Base-by-base conservation (phyloP, 2,329 filamentous ascomycete species). In the Cladosporium sp. region DNA sequence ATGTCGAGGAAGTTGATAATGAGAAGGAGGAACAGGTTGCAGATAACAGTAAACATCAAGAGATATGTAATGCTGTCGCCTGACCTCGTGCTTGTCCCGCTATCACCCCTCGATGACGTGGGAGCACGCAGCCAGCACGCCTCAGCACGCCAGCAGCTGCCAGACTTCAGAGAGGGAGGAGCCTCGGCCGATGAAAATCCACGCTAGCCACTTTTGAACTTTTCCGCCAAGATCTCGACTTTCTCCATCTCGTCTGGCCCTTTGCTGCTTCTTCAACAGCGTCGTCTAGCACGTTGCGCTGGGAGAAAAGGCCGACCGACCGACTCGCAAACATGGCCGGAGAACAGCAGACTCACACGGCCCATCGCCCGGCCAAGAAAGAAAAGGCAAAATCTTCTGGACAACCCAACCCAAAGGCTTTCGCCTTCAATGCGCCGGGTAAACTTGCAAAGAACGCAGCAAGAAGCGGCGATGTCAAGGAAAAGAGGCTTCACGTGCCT, bases 401-500 rank as follows among this genome's bases (percentile, higher is more conserved):
- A 83, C 88, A 87, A 49, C 77, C 75, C 56, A 95, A 95, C 66
- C 88, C 89, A 2, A 96, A 95, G 72, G 91, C 91, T 12, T 96
- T 95, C 69, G 85, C 88, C 49, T 88, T 86, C 67, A 78, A 88
- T 36, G 85, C 86, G 54, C 89, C 91, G 1, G 91, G 90, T 55
- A 86, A 85, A 64, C 78, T 92, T 59, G 82, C 85, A 53, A 86
- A 84, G 67, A 82, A 87, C 57, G 86, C 85, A 4, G 83, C 84
- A 47, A 77, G 86, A 64, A 85, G 83, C 52, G 78, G 84, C 63
- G 85, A 88, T 78, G 83, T 95, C 70, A 93, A 89, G 78, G 94
- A 98, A 72, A 96, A 94, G 72, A 83, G 92, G 53, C 78, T 97
- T 33, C 94, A 98, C 77, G 93, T 98, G 15, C 93, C 93, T 38